Evolutionary conservation across 2,329 filamentous ascomycete genomes (phyloP), one percentile per base, ranked within the genome.

Genomic region (Chalaropsis thielavioides): DNA sequence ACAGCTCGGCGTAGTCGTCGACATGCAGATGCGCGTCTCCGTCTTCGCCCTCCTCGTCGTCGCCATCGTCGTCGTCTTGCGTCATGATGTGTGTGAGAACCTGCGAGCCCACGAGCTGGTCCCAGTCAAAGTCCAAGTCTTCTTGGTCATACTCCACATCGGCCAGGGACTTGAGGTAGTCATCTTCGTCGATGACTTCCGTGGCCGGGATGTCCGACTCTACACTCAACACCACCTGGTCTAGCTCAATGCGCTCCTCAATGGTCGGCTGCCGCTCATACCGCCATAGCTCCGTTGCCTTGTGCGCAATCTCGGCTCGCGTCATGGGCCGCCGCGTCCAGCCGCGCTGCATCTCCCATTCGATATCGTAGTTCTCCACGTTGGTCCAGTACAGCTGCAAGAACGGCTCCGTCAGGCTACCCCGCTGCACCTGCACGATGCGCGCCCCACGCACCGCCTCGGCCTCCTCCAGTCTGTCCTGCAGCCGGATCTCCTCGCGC

Each of bases 401-500:
- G 24, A 65, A 63, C 5, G n/a, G n/a, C 24, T 10, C 24, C 8
- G 40, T 13, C 2, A 61, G 22, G 0, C n/a, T 40, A 1, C 63
- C 62, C 1, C 22, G 19, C 11, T 31, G 8, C 22, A 64, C n/a
- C 13, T 60, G 35, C 13, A 43, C n/a, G 19, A 56, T 44, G 19
- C 67, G 66, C 7, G 61, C 58, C 19, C 69, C 67, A 4, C 68
- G 66, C 64, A 74, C 72, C 19, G 69, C 69, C 22, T 70, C 65
- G 22, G 72, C 70, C 17, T 72, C 69, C 67, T 69, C 70, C 63
- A 72, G 67, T 13, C 67, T 62, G 22, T 68, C 67, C 13, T 49
- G 24, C n/a, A 68, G 22, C 13, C 64, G 66, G 56, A 81, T 75
- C 11, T 74, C 72, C 35, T 72, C 68, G 69, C 74, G 75, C 68